A percentile compares a stretch with the other conserved stretches of the same genome.
These are phyloP conservation scores for Melampsora allii-populina DNA, from an alignment of 1,284 basidiomycete genomes.

Conservation along the genomic window DNA sequence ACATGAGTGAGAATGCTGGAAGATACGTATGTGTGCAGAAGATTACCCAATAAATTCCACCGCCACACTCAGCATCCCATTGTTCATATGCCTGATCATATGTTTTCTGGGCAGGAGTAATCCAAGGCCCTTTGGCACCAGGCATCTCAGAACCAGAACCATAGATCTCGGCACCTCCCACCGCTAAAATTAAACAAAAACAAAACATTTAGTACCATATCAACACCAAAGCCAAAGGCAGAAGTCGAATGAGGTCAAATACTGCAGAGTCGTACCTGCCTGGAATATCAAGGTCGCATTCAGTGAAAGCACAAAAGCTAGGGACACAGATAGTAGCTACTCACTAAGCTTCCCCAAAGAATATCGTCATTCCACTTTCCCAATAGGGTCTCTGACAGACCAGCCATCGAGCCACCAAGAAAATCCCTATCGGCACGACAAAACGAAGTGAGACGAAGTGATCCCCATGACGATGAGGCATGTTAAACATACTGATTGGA, in stretches of 20 bases:
- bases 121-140: slow-evolving; percentile 16
- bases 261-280: background rate
- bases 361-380: slow-evolving; percentile 27
- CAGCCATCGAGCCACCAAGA: slow-evolving; percentile 36
- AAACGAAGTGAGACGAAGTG: background rate
- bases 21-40: background rate
- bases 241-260: background rate
- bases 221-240: background rate
- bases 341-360: slow-evolving; percentile 11
- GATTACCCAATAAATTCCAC: slow-evolving; percentile 22
- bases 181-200: background rate
- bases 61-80: slow-evolving; percentile 16
- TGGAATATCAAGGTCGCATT: background rate
- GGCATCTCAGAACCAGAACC: background rate
- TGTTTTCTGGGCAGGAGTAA: slow-evolving; percentile 8
- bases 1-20: background rate
- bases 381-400: slow-evolving; percentile 9
- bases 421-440: slow-evolving; percentile 10
- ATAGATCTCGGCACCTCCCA: slow-evolving; percentile 22
- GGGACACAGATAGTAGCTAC: background rate
- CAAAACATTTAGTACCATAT: background rate
- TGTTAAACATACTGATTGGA: slow-evolving; percentile 9
- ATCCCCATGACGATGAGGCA: background rate
- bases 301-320: background rate
- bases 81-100: slow-evolving; percentile 18